phyloP scores from a whole-genome alignment of 148 eudicot species.

The Silene uniflora region DNA sequence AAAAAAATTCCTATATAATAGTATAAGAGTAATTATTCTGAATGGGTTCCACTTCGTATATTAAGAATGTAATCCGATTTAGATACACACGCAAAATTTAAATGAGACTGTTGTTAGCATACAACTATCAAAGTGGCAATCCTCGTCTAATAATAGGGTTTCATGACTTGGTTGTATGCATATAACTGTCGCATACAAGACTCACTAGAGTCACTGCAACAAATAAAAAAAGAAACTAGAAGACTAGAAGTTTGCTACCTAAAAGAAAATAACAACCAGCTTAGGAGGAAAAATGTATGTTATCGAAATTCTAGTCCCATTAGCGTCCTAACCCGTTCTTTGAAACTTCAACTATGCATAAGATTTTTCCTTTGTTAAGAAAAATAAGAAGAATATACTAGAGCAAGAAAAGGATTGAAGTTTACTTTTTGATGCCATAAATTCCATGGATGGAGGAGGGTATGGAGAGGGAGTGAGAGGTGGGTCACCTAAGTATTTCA shows the following conservation, averaged over 20 bases:
- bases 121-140: no score
- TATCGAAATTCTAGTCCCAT: neutral
- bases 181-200: neutral
- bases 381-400: neutral
- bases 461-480: slow-evolving; percentile 20
- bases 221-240: neutral
- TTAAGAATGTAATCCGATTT: neutral
- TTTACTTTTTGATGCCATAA: slow-evolving; percentile 13
- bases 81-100: neutral
- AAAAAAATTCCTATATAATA: no score
- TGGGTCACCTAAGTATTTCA: slow-evolving; percentile 22
- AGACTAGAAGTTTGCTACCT: neutral
- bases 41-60: neutral
- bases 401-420: neutral
- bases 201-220: neutral
- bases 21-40: no score
- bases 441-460: slow-evolving; percentile 21
- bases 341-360: neutral
- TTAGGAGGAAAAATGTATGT: neutral
- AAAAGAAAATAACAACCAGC: neutral
- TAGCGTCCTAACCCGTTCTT: neutral
- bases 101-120: neutral
- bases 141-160: no score
- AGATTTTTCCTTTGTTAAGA: neutral
- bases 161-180: neutral